Conservation (phyloP, 2,329 filamentous ascomycete species). For the Coccinonectria pachysandricola region DNA sequence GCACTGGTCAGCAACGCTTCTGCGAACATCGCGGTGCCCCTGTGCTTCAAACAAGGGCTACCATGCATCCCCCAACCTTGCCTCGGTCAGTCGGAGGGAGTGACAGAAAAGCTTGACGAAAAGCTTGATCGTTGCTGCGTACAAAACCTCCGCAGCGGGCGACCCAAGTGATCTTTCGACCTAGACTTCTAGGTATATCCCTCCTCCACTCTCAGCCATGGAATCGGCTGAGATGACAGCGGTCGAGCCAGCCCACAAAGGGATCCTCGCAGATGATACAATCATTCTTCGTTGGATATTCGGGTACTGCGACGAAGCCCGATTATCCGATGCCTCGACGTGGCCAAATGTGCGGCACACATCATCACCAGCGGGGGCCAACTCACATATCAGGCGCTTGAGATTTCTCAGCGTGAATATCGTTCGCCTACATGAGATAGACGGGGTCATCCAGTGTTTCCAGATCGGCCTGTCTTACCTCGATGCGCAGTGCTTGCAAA, state of each 20-base stretch:
- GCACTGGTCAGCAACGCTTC: too few species aligned
- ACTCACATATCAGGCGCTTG: constrained; percentile 4
- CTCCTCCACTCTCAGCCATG: too few species aligned
- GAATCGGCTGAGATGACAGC: too few species aligned
- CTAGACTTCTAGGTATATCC: too few species aligned
- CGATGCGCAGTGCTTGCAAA: constrained; percentile 4
- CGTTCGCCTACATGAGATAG: constrained; percentile 3
- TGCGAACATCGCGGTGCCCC: too few species aligned
- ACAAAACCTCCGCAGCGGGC: too few species aligned
- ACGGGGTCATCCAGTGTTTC: constrained; percentile 5
- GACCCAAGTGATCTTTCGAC: too few species aligned
- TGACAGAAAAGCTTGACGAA: too few species aligned
- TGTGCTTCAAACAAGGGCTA: too few species aligned
- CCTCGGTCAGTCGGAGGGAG: too few species aligned
- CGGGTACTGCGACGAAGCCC: constrained; percentile 3
- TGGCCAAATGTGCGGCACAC: constrained; percentile 3
- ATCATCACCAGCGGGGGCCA: neutral
- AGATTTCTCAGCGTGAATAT: constrained; percentile 9
- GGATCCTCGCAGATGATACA: constrained; percentile 9
- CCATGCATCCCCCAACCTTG: too few species aligned
- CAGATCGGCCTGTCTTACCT: constrained; percentile 6
- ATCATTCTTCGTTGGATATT: constrained; percentile 7
- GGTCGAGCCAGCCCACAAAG: constrained; percentile 7
- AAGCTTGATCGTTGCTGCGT: too few species aligned
- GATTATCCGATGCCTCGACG: neutral